These are phyloP conservation scores for Trichoderma cornu-damae DNA, from an alignment of 2,329 filamentous ascomycete species.

Conservation along the genomic window DNA sequence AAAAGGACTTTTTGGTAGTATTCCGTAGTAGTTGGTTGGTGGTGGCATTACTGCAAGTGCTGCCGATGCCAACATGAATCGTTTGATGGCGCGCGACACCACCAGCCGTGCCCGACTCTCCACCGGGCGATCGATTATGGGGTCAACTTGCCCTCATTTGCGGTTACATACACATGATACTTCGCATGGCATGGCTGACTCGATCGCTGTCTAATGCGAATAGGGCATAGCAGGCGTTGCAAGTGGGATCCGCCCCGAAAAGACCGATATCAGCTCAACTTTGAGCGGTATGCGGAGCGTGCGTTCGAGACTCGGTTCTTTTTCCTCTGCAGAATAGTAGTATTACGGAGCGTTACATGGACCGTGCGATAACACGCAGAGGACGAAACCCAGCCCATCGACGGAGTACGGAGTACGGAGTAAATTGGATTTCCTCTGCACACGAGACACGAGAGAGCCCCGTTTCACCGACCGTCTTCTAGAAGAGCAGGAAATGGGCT, in stretches of 20 bases:
- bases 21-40: too few species aligned
- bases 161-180: too few species aligned
- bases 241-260: background rate
- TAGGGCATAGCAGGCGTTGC: background rate
- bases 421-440: background rate
- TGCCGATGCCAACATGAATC: background rate
- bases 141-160: constrained; percentile 21
- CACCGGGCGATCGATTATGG: background rate
- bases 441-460: background rate
- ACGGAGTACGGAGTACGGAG: too few species aligned
- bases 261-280: constrained; percentile 5
- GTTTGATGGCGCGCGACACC: background rate
- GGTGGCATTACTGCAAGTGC: background rate
- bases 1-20: too few species aligned
- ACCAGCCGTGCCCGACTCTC: too few species aligned
- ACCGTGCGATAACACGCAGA: constrained; percentile 21
- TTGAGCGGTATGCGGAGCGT: constrained; percentile 6
- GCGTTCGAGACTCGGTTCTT: background rate
- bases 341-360: background rate
- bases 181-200: constrained; percentile 24
- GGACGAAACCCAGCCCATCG: background rate
- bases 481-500: background rate
- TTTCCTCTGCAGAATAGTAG: background rate
- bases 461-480: constrained; percentile 14
- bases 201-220: constrained; percentile 7